phyloP scores from a whole-genome alignment of 495 filamentous ascomycete genomes.

The Trypethelium eluteriae region DNA sequence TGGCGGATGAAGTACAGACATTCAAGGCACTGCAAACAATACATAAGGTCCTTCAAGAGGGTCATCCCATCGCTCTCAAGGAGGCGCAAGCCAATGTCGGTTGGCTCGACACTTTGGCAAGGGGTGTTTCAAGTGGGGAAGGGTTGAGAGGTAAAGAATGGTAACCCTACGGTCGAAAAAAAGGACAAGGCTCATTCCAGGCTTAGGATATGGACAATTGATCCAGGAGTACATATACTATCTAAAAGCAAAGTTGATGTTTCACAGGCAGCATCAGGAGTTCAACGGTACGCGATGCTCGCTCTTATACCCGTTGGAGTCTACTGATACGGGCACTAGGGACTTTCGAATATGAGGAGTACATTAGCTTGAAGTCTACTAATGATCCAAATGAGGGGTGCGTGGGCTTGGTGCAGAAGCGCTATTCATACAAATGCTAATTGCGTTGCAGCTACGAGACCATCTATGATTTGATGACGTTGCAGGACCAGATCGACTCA shows the following conservation, averaged over 20 bases:
- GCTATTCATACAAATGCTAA: neutral
- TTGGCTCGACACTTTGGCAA: constrained; percentile 88
- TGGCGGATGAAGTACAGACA: constrained; percentile 70
- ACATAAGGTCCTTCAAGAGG: constrained; percentile 95
- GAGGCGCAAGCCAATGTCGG: constrained; percentile 82
- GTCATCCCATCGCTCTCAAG: constrained; percentile 75
- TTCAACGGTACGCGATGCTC: constrained; percentile 67
- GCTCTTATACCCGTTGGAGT: neutral
- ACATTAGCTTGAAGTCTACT: constrained; percentile 94
- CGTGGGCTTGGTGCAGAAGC: neutral
- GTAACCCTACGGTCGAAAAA: neutral
- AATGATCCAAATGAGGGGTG: constrained; percentile 96
- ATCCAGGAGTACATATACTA: constrained; percentile 95
- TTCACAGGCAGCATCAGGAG: constrained; percentile 93
- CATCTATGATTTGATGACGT: constrained; percentile 88
- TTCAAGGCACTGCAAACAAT: constrained; percentile 53
- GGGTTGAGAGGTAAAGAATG: constrained; percentile 62
- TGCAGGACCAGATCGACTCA: constrained; percentile 95
- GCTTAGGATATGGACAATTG: constrained; percentile 74
- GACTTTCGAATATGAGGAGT: constrained; percentile 96
- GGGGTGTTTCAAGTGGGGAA: constrained; percentile 70
- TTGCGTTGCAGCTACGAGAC: constrained; percentile 66
- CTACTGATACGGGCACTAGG: constrained; percentile 36
- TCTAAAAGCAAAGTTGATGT: constrained; percentile 82
- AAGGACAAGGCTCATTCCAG: constrained; percentile 4